Conservation (phyloP, 139 green algal species). For the Coelastrella sp. region DNA sequence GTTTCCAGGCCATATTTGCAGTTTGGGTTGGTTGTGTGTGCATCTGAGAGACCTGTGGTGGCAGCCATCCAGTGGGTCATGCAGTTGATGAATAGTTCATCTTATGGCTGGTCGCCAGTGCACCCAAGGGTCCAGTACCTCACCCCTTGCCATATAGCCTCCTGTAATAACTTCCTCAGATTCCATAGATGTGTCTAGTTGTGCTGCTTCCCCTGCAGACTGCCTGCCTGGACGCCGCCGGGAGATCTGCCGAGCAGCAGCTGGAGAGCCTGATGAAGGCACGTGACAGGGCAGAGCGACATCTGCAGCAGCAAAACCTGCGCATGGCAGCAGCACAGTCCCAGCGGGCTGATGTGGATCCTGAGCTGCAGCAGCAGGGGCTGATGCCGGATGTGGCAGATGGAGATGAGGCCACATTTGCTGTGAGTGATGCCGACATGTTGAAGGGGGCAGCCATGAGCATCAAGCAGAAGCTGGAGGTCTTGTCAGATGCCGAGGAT, state of each 20-base stretch:
- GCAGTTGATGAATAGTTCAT: too few relatives aligned
- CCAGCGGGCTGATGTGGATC: neutral
- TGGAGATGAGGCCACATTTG: neutral
- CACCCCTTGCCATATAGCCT: too few relatives aligned
- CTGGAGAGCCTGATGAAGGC: neutral
- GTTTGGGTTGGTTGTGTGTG: neutral
- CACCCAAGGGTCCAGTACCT: too few relatives aligned
- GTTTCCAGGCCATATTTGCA: neutral
- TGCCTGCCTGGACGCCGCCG: neutral
- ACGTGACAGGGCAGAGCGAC: neutral
- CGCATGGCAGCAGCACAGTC: slow-evolving; percentile 9
- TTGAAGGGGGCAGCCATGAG: neutral
- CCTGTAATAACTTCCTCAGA: too few relatives aligned
- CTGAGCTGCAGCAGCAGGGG: slow-evolving; percentile 25
- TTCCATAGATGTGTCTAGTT: neutral
- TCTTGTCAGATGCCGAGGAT: slow-evolving; percentile 19
- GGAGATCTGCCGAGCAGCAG: neutral
- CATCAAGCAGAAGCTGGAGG: neutral
- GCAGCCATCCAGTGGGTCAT: too few relatives aligned
- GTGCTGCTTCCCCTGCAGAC: neutral
- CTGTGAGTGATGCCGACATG: neutral
- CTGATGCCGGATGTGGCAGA: slow-evolving; percentile 14
- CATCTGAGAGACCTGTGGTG: too few relatives aligned
- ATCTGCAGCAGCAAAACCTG: slow-evolving; percentile 3
- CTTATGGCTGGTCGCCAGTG: too few relatives aligned